A percentile compares a stretch with the other conserved stretches of the same genome.
phyloP scores from a whole-genome alignment of 1,284 basidiomycete species.

The Irpex rosettiformis region DNA sequence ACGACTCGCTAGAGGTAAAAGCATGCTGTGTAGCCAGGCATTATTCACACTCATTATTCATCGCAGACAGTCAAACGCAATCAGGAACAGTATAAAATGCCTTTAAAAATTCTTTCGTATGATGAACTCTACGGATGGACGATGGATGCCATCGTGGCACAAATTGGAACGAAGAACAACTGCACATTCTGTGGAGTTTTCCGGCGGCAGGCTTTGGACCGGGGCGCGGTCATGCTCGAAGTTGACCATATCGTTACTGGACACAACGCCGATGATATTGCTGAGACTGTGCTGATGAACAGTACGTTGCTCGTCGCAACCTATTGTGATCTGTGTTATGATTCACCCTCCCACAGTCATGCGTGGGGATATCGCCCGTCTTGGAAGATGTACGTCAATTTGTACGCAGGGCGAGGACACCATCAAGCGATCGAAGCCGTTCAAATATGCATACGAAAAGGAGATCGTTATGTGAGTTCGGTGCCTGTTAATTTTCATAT shows the following conservation, averaged over 20 bases:
- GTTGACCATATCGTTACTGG: slow-evolving; percentile 99
- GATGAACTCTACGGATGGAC: slow-evolving; percentile 99
- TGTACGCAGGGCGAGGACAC: slow-evolving; percentile 93
- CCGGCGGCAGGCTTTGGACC: slow-evolving; percentile 91
- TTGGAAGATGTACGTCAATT: slow-evolving; percentile 92
- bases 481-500: not conserved
- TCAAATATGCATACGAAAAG: slow-evolving; percentile 99
- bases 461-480: slow-evolving; percentile 92
- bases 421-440: slow-evolving; percentile 95
- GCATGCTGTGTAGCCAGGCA: slow-evolving; percentile 20
- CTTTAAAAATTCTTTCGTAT: slow-evolving; percentile 95
- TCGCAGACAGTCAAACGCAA: slow-evolving; percentile 96
- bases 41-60: not conserved
- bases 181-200: slow-evolving; percentile 99
- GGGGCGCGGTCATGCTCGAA: slow-evolving; percentile 84
- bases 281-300: slow-evolving; percentile 99
- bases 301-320: slow-evolving; percentile 51
- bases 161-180: slow-evolving; percentile 97
- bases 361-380: slow-evolving; percentile 92
- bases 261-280: slow-evolving; percentile 98
- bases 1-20: slow-evolving; percentile 90
- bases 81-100: slow-evolving; percentile 92
- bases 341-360: slow-evolving; percentile 63
- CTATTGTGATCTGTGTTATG: not conserved
- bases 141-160: slow-evolving; percentile 94